These are phyloP conservation scores for Mycena citricolor DNA, from an alignment of 1,284 basidiomycete genomes.

Conservation along the genomic window DNA sequence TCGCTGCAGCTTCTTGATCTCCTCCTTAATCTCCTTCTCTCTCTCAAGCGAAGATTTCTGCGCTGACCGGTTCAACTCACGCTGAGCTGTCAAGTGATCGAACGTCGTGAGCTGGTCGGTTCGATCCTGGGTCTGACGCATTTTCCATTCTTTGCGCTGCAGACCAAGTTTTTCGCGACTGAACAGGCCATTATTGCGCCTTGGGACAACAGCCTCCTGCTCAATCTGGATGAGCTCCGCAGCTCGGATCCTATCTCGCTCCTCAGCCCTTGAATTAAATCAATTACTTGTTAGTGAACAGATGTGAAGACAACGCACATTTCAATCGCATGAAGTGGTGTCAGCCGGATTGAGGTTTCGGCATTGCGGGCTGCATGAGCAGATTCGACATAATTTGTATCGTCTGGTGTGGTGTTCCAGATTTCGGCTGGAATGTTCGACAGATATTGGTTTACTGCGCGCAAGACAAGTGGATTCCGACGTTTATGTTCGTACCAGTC, in stretches of 20 bases:
- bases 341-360: no score
- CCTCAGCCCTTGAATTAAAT: conserved; percentile 1
- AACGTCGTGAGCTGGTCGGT: conserved; percentile 4
- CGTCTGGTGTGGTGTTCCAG: conserved; percentile 8
- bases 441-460: conserved; percentile 17
- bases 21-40: background rate
- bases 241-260: conserved; percentile 3
- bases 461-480: conserved; percentile 20
- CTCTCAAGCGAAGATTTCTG: background rate
- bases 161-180: conserved; percentile 6
- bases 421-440: conserved; percentile 2
- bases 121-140: background rate
- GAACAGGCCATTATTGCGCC: conserved; percentile 4
- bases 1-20: conserved; percentile 3
- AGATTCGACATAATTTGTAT: conserved; percentile 10
- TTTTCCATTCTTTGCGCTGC: conserved; percentile 4
- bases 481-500: conserved; percentile 25
- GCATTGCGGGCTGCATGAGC: conserved; percentile 17
- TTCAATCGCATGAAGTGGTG: no score
- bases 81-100: conserved; percentile 3
- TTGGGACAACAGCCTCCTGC: conserved; percentile 1
- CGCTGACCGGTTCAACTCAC: background rate
- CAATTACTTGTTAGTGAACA: no score
- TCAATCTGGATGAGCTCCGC: background rate
- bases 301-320: no score